Evolutionary conservation across 495 filamentous ascomycete genomes (phyloP), one percentile per base, ranked within the genome.

Genomic region (Parmelia sp.): DNA sequence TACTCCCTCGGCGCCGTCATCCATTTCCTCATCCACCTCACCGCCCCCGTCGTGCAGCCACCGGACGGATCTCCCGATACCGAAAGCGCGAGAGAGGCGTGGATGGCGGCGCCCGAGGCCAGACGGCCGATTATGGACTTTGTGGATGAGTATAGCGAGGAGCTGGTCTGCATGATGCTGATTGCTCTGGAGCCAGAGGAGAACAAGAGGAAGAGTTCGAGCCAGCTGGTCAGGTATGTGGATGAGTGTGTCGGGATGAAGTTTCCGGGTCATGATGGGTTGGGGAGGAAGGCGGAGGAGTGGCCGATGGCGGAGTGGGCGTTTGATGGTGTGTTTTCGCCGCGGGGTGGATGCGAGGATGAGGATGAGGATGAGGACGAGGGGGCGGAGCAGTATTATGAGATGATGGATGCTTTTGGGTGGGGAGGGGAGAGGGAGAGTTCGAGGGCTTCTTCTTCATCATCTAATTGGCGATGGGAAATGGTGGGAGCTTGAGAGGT

Each of bases 1-100:
- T 98, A 93, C 92, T 88, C 91, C 56, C 85, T 97, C 67, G 94
- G 94, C 49, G 66, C 69, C 23, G 59, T 66, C 36, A 66, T 68
- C 10, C 66, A 67, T 47, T 57, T 39, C 8, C 58, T 71, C 57
- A 53, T 64, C n/a, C 53, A 63, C 27, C 45, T 36, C n/a, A 14
- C 19, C 21, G 8, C 15, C 4, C 40, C 56, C 7, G 19, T 59
- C n/a, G 40, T n/a, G 7, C 5, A 21, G 12, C 31, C 60, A 25
- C 55, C 55, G 8, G 56, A 53, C 4, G 62, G 47, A 42, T 23
- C n/a, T 15, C 15, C 36, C 40, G 29, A 31, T 21, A 64, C 33
- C n/a, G n/a, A 25, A 9, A 2, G 27, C 7, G 39, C 21, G 3
- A 49, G 25, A 45, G 21, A 29, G 11, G 37, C n/a, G 3, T 63